Evolutionary conservation across 352 stramenopile genomes (phyloP), one percentile per base, ranked within the genome.

Genomic region (Phytophthora capsici): DNA sequence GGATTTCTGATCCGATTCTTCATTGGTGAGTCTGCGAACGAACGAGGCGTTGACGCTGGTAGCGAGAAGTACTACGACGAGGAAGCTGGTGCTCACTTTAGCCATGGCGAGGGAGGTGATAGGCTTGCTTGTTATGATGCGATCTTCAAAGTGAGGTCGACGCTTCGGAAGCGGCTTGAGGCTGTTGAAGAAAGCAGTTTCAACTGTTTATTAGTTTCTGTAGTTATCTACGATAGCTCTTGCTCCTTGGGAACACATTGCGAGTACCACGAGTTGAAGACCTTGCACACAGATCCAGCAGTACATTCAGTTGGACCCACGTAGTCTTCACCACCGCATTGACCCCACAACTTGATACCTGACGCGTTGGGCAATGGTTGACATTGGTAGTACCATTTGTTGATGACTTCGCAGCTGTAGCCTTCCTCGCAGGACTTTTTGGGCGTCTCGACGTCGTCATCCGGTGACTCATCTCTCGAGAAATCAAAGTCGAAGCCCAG

Each of bases 341-440:
- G 62, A 4, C 73, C 63, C 73, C 77, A 85, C 8, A 77, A 25
- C 3, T 66, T 62, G 17, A 69, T 43, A n/a, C 49, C 58, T 3
- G 56, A 47, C 8, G 50, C 37, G 37, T 75, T 47, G 13, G 51
- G 40, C 1, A 62, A 46, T 22, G 69, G 69, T 22, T 71, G 36
- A 56, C 74, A 82, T 41, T 82, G 70, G 49, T 71, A 79, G 67
- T 77, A 79, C 70, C 71, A 79, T 50, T 71, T 57, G 53, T 75
- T 79, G 25, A 79, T 55, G 22, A 78, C 41, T 47, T 75, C 54
- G 60, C 67, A 82, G 17, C 65, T 57, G 37, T 82, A 79, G 9
- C 70, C 67, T 36, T 56, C 44, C 13, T 54, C 44, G 26, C 74
- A 82, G 4, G 10, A 12, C 17, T 69, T 56, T 37, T 61, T 66